These are phyloP conservation scores for Oryza punctata DNA, from an alignment of 176 grass and related monocot genomes.

Conservation along the genomic window DNA sequence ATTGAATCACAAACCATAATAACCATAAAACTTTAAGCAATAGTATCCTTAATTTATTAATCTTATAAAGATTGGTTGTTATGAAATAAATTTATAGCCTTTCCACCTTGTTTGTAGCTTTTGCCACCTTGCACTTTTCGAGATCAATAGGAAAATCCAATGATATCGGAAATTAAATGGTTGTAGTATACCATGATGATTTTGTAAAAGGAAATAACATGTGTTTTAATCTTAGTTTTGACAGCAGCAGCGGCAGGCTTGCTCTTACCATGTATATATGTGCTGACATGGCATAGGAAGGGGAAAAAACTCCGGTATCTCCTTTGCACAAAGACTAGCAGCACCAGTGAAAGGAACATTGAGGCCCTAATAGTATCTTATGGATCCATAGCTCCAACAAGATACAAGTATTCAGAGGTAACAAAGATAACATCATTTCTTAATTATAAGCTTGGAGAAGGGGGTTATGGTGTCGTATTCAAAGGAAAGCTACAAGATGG, in stretches of 20 bases:
- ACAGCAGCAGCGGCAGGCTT: not conserved
- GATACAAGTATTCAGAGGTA: constrained; percentile 56
- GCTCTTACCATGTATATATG: constrained; percentile 26
- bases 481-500: constrained; percentile 32
- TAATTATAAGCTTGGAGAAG: constrained; percentile 44
- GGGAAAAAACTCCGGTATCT: not conserved
- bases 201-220: not conserved
- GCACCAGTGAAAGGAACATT: not conserved
- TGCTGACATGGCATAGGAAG: not conserved
- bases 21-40: no score
- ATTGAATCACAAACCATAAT: not conserved
- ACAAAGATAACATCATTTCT: constrained; percentile 52
- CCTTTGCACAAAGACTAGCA: not conserved
- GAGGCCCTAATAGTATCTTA: constrained; percentile 24
- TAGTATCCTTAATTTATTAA: no score
- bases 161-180: not conserved
- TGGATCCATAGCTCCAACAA: constrained; percentile 53
- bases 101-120: not conserved
- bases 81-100: no score
- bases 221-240: constrained; percentile 9
- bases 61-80: no score
- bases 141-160: not conserved
- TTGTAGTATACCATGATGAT: not conserved
- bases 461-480: constrained; percentile 51
- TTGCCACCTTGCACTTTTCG: not conserved